These are phyloP conservation scores for Leptosphaerulina australis DNA, from an alignment of 2,329 filamentous ascomycete genomes.

Conservation along the genomic window DNA sequence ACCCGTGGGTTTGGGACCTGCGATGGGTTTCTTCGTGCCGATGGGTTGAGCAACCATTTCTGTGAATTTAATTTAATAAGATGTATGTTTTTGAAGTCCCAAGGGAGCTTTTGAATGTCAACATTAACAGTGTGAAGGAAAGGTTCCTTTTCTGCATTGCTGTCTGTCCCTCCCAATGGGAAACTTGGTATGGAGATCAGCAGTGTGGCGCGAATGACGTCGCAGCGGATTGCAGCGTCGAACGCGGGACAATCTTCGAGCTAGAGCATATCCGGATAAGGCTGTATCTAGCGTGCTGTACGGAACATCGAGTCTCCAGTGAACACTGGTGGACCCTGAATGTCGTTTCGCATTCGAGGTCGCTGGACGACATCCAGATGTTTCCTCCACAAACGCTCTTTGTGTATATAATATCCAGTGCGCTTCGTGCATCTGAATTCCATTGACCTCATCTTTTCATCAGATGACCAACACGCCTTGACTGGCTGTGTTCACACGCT, in stretches of 20 bases:
- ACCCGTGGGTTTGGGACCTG: conserved; percentile 18
- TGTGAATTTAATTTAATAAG: neutral
- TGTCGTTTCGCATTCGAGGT: conserved; percentile 26
- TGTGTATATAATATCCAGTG: conserved; percentile 5
- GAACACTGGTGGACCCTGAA: conserved; percentile 23
- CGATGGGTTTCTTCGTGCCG: conserved; percentile 33
- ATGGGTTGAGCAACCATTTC: conserved; percentile 36
- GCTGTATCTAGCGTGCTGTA: conserved; percentile 30
- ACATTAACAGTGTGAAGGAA: neutral
- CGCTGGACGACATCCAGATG: conserved; percentile 14
- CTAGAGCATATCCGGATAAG: conserved; percentile 28
- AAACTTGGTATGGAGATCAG: conserved; percentile 17
- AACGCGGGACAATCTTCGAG: conserved; percentile 14
- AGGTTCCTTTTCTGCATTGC: conserved; percentile 1
- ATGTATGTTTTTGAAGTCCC: neutral
- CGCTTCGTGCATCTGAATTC: neutral
- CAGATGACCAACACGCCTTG: conserved; percentile 5
- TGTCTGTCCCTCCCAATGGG: conserved; percentile 13
- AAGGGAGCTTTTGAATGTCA: neutral
- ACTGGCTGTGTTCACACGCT: conserved; percentile 11
- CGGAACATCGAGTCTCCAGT: conserved; percentile 20
- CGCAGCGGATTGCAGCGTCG: conserved; percentile 17
- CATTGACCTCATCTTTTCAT: neutral
- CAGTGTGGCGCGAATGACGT: conserved; percentile 27
- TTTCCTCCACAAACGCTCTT: conserved; percentile 6